Evolutionary conservation across 1,284 basidiomycete species (phyloP).

Genomic region (Fomitiporia mediterranea): DNA sequence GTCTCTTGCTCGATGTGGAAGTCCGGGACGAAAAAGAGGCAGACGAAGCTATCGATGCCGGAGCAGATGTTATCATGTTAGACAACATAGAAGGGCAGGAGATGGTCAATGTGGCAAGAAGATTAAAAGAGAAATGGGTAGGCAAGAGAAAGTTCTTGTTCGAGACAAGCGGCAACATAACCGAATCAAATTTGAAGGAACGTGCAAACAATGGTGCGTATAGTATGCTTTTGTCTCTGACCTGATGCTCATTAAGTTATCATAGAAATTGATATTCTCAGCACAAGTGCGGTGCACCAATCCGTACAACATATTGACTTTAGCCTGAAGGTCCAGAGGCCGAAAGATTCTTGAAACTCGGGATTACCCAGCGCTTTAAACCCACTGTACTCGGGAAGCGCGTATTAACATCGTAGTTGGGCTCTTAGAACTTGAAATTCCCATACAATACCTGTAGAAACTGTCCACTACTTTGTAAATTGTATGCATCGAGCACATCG

Average conservation of each 20-base stretch:
- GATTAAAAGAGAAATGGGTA: constrained; percentile 71
- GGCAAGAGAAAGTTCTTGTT: constrained; percentile 81
- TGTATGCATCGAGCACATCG: no score
- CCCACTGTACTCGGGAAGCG: no score
- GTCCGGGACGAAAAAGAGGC: constrained; percentile 87
- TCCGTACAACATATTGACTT: constrained; percentile 91
- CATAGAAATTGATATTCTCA: constrained; percentile 87
- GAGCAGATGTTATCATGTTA: constrained; percentile 97
- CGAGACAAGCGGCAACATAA: constrained; percentile 92
- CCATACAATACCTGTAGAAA: no score
- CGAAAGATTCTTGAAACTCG: constrained; percentile 25
- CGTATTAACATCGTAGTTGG: no score
- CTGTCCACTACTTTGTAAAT: no score
- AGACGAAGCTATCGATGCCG: constrained; percentile 92
- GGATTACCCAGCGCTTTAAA: not conserved
- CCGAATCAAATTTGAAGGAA: constrained; percentile 74
- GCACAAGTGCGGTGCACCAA: constrained; percentile 90
- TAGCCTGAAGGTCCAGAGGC: constrained; percentile 85
- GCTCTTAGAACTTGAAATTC: no score
- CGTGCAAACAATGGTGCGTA: constrained; percentile 68
- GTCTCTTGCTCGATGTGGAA: constrained; percentile 91
- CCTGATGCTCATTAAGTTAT: constrained; percentile 11
- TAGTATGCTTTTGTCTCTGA: not conserved
- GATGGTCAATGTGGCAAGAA: constrained; percentile 62
- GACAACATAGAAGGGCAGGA: constrained; percentile 88